A percentile compares a stretch with the other conserved stretches of the same genome.
phyloP scores from a whole-genome alignment of 768 basidiomycete species.

The Phaeolepiota aurea region DNA sequence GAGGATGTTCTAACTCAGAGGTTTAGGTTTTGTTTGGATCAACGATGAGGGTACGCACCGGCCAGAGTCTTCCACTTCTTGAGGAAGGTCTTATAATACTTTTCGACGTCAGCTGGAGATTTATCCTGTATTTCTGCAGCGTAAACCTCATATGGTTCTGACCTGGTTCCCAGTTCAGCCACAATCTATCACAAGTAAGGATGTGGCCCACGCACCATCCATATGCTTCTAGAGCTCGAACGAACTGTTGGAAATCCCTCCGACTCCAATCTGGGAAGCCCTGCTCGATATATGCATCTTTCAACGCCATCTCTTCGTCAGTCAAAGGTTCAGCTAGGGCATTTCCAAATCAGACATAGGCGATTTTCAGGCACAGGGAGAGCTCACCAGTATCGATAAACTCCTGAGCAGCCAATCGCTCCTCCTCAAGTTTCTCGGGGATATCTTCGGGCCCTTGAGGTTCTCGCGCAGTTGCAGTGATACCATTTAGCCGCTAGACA shows the following conservation, averaged over 20 bases:
- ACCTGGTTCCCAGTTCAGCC: slow-evolving; percentile 28
- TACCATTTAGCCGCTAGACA: slow-evolving; percentile 56
- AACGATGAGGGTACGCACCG: slow-evolving; percentile 42
- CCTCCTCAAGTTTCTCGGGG: slow-evolving; percentile 77
- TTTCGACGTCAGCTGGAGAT: slow-evolving; percentile 64
- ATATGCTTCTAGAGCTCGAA: slow-evolving; percentile 55
- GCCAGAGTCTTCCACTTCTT: slow-evolving; percentile 83
- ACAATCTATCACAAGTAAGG: background rate
- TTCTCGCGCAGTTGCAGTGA: slow-evolving; percentile 57
- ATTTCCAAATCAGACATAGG: background rate
- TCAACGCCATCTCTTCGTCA: slow-evolving; percentile 77
- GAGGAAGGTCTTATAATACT: slow-evolving; percentile 79
- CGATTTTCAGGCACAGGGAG: background rate
- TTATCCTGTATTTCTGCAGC: slow-evolving; percentile 83
- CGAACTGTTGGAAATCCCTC: slow-evolving; percentile 89
- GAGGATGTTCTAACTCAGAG: slow-evolving; percentile 59
- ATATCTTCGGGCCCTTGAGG: slow-evolving; percentile 65
- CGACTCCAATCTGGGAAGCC: slow-evolving; percentile 92
- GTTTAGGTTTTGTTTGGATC: too few species aligned
- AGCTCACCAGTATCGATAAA: slow-evolving; percentile 74
- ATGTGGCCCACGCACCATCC: slow-evolving; percentile 74
- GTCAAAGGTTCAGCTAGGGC: slow-evolving; percentile 76
- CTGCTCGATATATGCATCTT: slow-evolving; percentile 65
- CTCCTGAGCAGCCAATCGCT: slow-evolving; percentile 71
- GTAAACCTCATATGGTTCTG: slow-evolving; percentile 56